Base-by-base conservation (phyloP, 345 rosid species). In the Toxicodendron radicans region DNA sequence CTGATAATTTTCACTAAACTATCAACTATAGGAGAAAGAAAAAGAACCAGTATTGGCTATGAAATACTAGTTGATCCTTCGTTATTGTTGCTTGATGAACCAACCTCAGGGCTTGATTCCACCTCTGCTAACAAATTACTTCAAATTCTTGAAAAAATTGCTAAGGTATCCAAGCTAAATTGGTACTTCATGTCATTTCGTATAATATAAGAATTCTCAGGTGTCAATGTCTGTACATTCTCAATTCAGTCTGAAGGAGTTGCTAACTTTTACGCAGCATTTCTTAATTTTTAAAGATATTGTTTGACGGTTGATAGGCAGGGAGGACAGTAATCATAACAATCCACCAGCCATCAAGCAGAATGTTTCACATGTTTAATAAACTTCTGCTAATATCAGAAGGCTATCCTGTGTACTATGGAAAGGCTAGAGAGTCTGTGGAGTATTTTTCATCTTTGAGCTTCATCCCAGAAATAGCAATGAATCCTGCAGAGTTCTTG, bases 11-110 rank as follows among this genome's bases (percentile, higher is more conserved):
- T 24, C 53, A 30, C 62, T 17, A 58, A 72, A 48, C 64, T 30
- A 68, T 46, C 53, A 48, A 79, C 52, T 32, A 68, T 69, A 95
- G 99, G 99, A 80, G 98, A 95, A 86, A 87, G 97, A 63, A 95
- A 95, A 85, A 87, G 99, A 85, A 86, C 97, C 0, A 95, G 97
- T 73, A 89, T 95, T 11, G 98, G 92, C 14, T 85, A 91, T 66
- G 98, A 95, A 74, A 93, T 95, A 78, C 96, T 95, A 0, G 99
- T 95, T 24, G 97, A 93, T 76, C 97, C 98, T 72, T 95, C 98
- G 2, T 75, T 95, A 69, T 79, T 95, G 84, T 78, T 95, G 78
- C 94, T 93, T 10, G 98, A 95, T 69, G 98, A 95, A 76, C 99
- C 97, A 57, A 95, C 98, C 54, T 95, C 99, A 17, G 98, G 98